Base-by-base conservation (phyloP, 2,329 filamentous ascomycete species). In the Periconia sp. region DNA sequence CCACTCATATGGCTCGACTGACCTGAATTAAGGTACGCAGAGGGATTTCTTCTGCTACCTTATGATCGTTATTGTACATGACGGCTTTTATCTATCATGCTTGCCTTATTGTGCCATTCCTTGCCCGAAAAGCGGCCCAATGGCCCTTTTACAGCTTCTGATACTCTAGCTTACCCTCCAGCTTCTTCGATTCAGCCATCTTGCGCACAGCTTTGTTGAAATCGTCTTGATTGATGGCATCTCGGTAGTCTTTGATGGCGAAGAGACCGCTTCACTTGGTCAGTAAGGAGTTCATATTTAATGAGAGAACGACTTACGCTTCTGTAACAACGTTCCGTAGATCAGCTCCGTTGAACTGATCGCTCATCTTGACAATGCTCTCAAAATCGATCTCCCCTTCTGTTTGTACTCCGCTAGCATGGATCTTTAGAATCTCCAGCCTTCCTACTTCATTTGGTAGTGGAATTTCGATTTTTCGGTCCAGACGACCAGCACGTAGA, bases 171-270 rank as follows among this genome's bases (percentile, higher is more conserved):
- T 97, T 97, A 73, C 94, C 92, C 74, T 99, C 94, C 62, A 99
- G 76, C 77, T 99, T 99, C 89, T 99, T 99, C 50, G 89, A 82
- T 74, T 99, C 94, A 12, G 89, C 91, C 57, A 99, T 88, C 83
- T 99, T 99, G 57, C 94, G 86, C 40, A 99, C 94, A 4, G 94
- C 94, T 77, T 96, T 96, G 79, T 96, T 99, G 84, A 97, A 96
- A 68, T 99, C 94, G 65, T 99, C 94, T 72, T 99, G 94, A 75
- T 89, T 97, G 73, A 99, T 89, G 10, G 91, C 85, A 63, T 99
- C 94, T 50, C 95, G 81, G 72, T 97, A 96, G 67, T 96, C 94
- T 74, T 97, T 97, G 82, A 99, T 99, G 30, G 94, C 92, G 72
- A 96, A 97, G 26, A 99, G 77, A 52, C 94, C 94, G 57, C 90